phyloP scores from a whole-genome alignment of 2,329 filamentous ascomycete genomes.

The Onygenales sp. region DNA sequence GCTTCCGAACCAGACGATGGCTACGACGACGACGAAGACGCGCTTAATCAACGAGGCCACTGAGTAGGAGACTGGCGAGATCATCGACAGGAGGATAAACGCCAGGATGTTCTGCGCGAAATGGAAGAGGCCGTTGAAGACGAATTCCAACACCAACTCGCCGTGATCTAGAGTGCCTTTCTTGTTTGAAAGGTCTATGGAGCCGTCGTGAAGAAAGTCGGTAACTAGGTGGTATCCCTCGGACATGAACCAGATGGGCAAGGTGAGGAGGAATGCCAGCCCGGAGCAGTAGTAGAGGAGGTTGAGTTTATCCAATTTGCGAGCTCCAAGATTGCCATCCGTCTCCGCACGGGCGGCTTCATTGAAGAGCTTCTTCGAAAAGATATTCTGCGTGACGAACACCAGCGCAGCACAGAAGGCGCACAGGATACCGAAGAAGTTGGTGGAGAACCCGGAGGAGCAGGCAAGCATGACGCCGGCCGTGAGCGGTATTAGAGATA shows the following conservation, averaged over 20 bases:
- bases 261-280: conserved; percentile 76
- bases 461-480: conserved; percentile 93
- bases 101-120: conserved; percentile 95
- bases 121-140: conserved; percentile 96
- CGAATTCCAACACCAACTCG: conserved; percentile 63
- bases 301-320: conserved; percentile 93
- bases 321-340: conserved; percentile 54
- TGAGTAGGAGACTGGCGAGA: conserved; percentile 93
- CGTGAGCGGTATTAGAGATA: conserved; percentile 83
- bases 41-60: conserved; percentile 94
- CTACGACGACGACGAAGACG: conserved; percentile 91
- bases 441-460: conserved; percentile 80
- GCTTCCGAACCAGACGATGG: conserved; percentile 93
- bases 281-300: conserved; percentile 94
- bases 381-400: conserved; percentile 97
- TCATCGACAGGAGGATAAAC: conserved; percentile 82
- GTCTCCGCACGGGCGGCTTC: conserved; percentile 78
- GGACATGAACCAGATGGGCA: conserved; percentile 86
- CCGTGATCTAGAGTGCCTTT: conserved; percentile 61
- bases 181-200: conserved; percentile 64
- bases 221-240: conserved; percentile 71
- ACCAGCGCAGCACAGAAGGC: conserved; percentile 84
- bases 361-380: conserved; percentile 96
- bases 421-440: conserved; percentile 81
- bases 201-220: conserved; percentile 74